Conservation (phyloP, 495 filamentous ascomycete genomes). For the Hypoxylon fragiforme region DNA sequence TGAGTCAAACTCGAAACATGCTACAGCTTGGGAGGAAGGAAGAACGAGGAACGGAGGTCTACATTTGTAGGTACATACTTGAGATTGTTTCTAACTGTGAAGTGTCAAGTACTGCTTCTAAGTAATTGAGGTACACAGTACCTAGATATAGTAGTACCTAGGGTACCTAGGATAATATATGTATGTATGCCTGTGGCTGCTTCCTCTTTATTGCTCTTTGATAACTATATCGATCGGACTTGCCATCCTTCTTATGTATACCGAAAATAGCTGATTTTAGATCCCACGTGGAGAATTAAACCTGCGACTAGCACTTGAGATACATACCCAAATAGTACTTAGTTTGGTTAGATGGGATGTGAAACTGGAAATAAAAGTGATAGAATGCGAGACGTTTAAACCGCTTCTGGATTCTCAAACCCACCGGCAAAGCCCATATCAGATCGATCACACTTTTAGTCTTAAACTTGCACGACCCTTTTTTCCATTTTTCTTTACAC, state of each 20-base stretch:
- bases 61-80: not conserved
- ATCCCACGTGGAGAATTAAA: constrained; percentile 33
- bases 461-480: constrained; percentile 9
- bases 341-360: constrained; percentile 7
- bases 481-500: not conserved
- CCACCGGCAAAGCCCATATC: not conserved
- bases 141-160: too few species aligned
- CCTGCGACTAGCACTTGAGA: too few species aligned
- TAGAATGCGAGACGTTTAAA: not conserved
- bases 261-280: constrained; percentile 34
- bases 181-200: too few species aligned
- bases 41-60: too few species aligned
- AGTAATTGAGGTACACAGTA: too few species aligned
- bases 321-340: constrained; percentile 8
- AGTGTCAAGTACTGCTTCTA: too few species aligned
- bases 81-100: too few species aligned
- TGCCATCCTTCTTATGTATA: too few species aligned
- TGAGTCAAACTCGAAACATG: constrained; percentile 28
- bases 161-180: too few species aligned
- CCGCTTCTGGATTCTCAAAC: not conserved
- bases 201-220: too few species aligned
- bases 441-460: constrained; percentile 2
- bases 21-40: too few species aligned
- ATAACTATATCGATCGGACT: too few species aligned
- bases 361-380: constrained; percentile 3